Evolutionary conservation across 495 filamentous ascomycete species (phyloP), one percentile per base, ranked within the genome.

Genomic region (Podospora bellae-mahoneyi): DNA sequence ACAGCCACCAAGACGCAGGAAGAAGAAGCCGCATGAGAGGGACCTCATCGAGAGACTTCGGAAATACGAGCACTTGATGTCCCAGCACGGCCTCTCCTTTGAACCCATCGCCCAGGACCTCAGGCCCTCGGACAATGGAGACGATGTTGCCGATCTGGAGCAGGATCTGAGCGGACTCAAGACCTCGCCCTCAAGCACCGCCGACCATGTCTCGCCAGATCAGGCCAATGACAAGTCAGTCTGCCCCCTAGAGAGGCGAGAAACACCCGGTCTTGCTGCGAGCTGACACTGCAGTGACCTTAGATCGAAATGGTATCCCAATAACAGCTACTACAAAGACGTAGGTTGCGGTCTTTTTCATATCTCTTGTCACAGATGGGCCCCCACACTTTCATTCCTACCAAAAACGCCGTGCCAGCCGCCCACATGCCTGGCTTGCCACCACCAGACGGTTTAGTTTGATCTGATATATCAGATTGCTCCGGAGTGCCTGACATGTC

Each of bases 1-100:
- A 27, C 82, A 85, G 54, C 84, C 83, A 0, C 86, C 88, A 18
- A 78, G 85, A 54, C 84, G 86, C 27, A 80, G 86, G 65, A 88
- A 87, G 77, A 86, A 85, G 78, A 84, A 82, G 69, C 80, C 78
- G 28, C 78, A 82, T 58, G 83, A 85, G 69, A 77, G 78, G 64
- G 84, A 85, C 68, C 78, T 84, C 39, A 77, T 82, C 44, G 84
- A 83, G 30, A 81, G 83, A 64, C 78, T 87, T 19, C 78, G 79
- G 32, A 85, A 82, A 69, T 87, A 87, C 71, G 87, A 89, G 72
- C 68, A 78, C 6, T 73, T 87, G 57, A 67, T 88, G 54, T 79
- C 79, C 64, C 79, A 82, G 71, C 76, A 84, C 71, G 86, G 86
- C 44, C 80, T 86, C 69, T 75, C 78, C 70, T 78, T 81, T 32